Evolutionary conservation across 2,329 filamentous ascomycete species (phyloP).

Genomic region (Alternaria sp.): DNA sequence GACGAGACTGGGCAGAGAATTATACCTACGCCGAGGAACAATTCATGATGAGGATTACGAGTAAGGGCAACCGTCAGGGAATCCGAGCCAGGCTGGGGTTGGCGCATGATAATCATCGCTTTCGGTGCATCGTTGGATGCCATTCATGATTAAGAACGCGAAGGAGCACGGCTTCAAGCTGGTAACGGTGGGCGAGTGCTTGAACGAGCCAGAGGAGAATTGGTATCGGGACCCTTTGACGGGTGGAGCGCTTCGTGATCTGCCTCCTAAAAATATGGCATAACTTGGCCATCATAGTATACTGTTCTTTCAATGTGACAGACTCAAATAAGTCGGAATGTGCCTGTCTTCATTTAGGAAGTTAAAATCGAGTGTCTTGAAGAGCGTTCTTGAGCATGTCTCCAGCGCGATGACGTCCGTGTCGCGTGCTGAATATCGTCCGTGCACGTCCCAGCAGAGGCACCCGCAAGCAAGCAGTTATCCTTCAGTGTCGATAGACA

Average conservation of each 20-base stretch:
- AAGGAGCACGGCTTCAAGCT: slow-evolving; percentile 34
- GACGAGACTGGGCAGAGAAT: slow-evolving; percentile 9
- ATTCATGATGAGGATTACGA: slow-evolving; percentile 1
- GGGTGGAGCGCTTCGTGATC: slow-evolving; percentile 2
- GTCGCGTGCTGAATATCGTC: slow-evolving; percentile 13
- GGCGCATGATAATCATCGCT: slow-evolving; percentile 10
- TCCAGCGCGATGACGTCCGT: slow-evolving; percentile 16
- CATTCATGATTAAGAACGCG: slow-evolving; percentile 13
- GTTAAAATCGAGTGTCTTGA: not conserved
- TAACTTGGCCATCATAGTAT: not conserved
- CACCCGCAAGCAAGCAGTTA: slow-evolving; percentile 10
- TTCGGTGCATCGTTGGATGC: slow-evolving; percentile 10
- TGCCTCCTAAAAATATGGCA: not conserved
- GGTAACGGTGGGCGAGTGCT: slow-evolving; percentile 66
- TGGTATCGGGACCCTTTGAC: slow-evolving; percentile 58
- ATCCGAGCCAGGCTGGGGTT: slow-evolving; percentile 7
- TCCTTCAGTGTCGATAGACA: slow-evolving; percentile 16
- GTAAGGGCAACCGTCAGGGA: not conserved
- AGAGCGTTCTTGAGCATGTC: not conserved
- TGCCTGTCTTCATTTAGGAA: not conserved
- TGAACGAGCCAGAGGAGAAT: slow-evolving; percentile 60
- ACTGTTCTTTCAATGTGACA: not conserved
- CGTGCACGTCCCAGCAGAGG: slow-evolving; percentile 11
- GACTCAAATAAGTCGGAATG: too few relatives aligned
- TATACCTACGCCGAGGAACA: slow-evolving; percentile 5